Conservation (phyloP, 768 basidiomycete genomes). For the Tubosaeta sp. region DNA sequence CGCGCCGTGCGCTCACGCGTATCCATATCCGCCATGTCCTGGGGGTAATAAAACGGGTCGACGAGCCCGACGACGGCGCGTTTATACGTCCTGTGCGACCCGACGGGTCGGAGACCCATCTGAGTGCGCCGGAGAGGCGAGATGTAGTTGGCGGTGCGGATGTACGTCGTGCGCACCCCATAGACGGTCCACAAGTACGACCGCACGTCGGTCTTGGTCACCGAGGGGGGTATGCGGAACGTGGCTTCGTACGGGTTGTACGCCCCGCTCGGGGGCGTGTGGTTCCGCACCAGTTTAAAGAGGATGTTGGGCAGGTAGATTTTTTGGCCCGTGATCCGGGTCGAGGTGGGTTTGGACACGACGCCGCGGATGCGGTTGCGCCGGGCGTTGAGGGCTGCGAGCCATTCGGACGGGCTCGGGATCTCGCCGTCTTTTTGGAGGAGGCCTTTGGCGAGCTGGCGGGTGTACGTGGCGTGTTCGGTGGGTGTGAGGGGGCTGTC, state of each 20-base stretch:
- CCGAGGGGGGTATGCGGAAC: slow-evolving; percentile 82
- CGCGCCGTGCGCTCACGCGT: slow-evolving; percentile 48
- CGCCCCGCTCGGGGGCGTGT: slow-evolving; percentile 66
- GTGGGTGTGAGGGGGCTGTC: slow-evolving; percentile 60
- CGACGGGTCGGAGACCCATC: slow-evolving; percentile 25
- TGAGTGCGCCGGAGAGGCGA: slow-evolving; percentile 43
- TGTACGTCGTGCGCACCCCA: slow-evolving; percentile 85
- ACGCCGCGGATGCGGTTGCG: slow-evolving; percentile 69
- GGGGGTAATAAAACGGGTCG: slow-evolving; percentile 93
- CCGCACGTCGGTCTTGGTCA: slow-evolving; percentile 91
- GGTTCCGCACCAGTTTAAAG: slow-evolving; percentile 80
- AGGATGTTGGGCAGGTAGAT: slow-evolving; percentile 88
- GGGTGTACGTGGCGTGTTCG: slow-evolving; percentile 58
- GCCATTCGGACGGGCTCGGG: slow-evolving; percentile 55
- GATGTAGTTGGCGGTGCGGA: slow-evolving; percentile 90
- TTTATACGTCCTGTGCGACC: slow-evolving; percentile 67
- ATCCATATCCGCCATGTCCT: slow-evolving; percentile 72
- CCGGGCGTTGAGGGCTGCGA: slow-evolving; percentile 49
- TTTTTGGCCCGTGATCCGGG: slow-evolving; percentile 68
- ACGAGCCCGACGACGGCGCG: slow-evolving; percentile 88
- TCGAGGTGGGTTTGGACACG: slow-evolving; percentile 31
- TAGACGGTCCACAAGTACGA: slow-evolving; percentile 84
- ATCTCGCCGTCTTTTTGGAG: slow-evolving; percentile 35
- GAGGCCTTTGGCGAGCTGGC: slow-evolving; percentile 51
- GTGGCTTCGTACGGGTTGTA: slow-evolving; percentile 97